A percentile compares a stretch with the other conserved stretches of the same genome.
Conservation (phyloP, 352 stramenopile species). For the Phytophthora tubulina region DNA sequence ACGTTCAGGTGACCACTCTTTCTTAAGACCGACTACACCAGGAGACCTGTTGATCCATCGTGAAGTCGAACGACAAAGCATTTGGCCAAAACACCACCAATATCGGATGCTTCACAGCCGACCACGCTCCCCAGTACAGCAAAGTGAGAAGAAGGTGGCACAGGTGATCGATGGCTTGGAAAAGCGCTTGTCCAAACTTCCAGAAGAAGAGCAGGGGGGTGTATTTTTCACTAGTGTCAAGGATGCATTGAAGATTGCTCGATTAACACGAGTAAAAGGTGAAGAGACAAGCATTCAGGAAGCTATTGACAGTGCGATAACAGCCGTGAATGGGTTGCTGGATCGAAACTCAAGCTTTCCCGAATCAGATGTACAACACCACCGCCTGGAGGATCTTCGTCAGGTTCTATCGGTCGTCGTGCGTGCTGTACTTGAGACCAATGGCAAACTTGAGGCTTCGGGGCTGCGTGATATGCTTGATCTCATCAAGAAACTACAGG, state of each 20-base stretch:
- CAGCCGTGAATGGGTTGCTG: constrained; percentile 7
- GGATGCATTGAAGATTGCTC: constrained; percentile 16
- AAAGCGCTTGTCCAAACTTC: constrained; percentile 17
- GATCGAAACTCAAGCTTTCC: neutral
- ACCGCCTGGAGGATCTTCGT: constrained; percentile 23
- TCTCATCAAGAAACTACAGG: constrained; percentile 24
- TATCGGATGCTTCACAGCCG: constrained; percentile 2
- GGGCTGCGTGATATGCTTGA: constrained; percentile 19
- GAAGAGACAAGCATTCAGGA: constrained; percentile 16
- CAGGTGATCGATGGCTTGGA: constrained; percentile 17
- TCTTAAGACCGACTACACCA: constrained; percentile 7
- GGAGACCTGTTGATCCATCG: neutral
- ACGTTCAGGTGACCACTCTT: constrained; percentile 9
- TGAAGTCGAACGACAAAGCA: constrained; percentile 5
- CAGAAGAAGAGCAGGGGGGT: neutral
- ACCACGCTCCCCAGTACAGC: constrained; percentile 7
- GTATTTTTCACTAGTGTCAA: constrained; percentile 13
- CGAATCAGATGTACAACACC: neutral
- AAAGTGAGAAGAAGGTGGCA: constrained; percentile 15
- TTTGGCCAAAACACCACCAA: constrained; percentile 16
- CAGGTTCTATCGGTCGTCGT: constrained; percentile 15
- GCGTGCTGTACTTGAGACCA: constrained; percentile 15
- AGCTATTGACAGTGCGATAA: constrained; percentile 9
- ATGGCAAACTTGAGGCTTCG: constrained; percentile 18
- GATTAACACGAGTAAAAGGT: constrained; percentile 9